These are phyloP conservation scores for Mayamaea pseudoterrestris DNA, from an alignment of 108 stramenopile species.

Conservation along the genomic window DNA sequence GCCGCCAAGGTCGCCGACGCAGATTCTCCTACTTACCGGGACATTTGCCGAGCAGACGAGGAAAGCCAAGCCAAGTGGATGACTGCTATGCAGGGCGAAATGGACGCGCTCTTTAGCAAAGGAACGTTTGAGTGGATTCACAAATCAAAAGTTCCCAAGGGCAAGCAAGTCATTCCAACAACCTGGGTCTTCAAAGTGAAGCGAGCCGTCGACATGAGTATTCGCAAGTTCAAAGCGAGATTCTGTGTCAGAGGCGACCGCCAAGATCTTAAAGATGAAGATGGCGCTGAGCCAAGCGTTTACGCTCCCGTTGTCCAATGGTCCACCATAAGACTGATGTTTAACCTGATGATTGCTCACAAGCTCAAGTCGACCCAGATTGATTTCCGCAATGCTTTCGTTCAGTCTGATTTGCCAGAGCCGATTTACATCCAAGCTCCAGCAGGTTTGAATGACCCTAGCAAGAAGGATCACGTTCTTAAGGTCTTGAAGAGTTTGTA, in stretches of 20 bases:
- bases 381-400: conserved; percentile 13
- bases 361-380: conserved; percentile 2
- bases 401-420: conserved; percentile 5
- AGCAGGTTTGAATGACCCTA: neutral
- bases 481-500: conserved; percentile 19
- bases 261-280: conserved; percentile 6
- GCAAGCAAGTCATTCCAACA: neutral
- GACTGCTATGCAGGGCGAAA: conserved; percentile 16
- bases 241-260: conserved; percentile 14
- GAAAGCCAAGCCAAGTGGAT: conserved; percentile 19
- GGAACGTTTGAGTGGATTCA: conserved; percentile 18
- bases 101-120: conserved; percentile 8
- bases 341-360: neutral
- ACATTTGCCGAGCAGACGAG: conserved; percentile 16
- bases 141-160: neutral
- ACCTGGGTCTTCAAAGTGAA: conserved; percentile 26
- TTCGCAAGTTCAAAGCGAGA: conserved; percentile 23
- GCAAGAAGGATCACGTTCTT: conserved; percentile 5
- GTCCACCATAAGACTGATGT: conserved; percentile 8
- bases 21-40: conserved; percentile 20
- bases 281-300: conserved; percentile 13
- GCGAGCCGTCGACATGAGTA: conserved; percentile 8
- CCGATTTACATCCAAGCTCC: conserved; percentile 14
- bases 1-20: conserved; percentile 18
- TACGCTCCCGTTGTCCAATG: conserved; percentile 16